phyloP scores from a whole-genome alignment of 371 early-diverging fungal genomes.

The Globomyces sp. region DNA sequence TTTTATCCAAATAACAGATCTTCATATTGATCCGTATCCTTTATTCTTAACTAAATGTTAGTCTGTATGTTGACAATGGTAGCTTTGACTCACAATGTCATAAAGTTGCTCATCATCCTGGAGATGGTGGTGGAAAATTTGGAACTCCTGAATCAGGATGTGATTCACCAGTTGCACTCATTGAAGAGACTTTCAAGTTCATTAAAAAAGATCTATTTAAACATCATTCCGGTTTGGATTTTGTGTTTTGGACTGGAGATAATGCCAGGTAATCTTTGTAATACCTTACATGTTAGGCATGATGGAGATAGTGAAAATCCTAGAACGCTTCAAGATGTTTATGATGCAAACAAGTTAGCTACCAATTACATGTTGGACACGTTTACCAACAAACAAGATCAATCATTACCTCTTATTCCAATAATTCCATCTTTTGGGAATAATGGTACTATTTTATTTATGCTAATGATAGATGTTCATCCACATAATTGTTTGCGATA shows the following conservation, averaged over 20 bases:
- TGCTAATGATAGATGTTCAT: not conserved
- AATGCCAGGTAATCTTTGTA: slow-evolving; percentile 23
- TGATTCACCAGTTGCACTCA: slow-evolving; percentile 34
- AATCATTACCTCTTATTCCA: not conserved
- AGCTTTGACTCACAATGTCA: slow-evolving; percentile 18
- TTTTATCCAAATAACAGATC: slow-evolving; percentile 34
- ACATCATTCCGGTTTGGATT: slow-evolving; percentile 18
- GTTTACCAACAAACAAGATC: slow-evolving; percentile 5
- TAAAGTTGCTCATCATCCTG: not conserved
- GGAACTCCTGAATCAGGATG: slow-evolving; percentile 34
- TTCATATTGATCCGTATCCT: slow-evolving; percentile 32
- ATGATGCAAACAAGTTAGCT: slow-evolving; percentile 14
- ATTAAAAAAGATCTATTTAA: not conserved
- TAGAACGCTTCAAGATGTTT: slow-evolving; percentile 17
- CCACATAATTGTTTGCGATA: slow-evolving; percentile 8
- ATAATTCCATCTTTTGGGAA: slow-evolving; percentile 14
- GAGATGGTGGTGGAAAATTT: slow-evolving; percentile 24
- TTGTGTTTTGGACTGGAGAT: slow-evolving; percentile 42
- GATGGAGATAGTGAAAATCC: slow-evolving; percentile 17
- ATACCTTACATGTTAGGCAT: not conserved
- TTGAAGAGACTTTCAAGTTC: slow-evolving; percentile 37
- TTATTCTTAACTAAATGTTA: not conserved
- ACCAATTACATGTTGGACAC: slow-evolving; percentile 2
- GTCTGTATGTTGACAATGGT: slow-evolving; percentile 21
- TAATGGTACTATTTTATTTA: not conserved